These are phyloP conservation scores for Nephelium lappaceum DNA, from an alignment of 345 rosid species.

Conservation along the genomic window DNA sequence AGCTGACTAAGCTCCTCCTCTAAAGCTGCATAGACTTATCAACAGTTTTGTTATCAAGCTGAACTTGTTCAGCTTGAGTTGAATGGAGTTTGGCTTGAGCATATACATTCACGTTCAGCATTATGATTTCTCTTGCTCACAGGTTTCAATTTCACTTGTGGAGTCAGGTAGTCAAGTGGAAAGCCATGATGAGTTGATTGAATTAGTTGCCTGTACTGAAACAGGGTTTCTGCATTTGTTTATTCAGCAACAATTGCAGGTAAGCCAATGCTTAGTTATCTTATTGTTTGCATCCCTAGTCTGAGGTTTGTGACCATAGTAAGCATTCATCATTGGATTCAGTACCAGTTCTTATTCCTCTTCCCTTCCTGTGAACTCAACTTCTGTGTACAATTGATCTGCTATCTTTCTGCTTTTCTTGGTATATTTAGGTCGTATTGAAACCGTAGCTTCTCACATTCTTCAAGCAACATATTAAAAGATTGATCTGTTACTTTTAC, in stretches of 20 bases:
- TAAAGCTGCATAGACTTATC: too few relatives aligned
- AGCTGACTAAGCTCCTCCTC: too few relatives aligned
- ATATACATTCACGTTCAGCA: too few relatives aligned
- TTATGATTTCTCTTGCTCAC: slow-evolving; percentile 9
- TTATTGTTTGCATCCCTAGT: slow-evolving; percentile 2
- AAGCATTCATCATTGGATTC: neutral
- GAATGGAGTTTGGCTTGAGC: too few relatives aligned
- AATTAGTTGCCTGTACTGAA: slow-evolving; percentile 75
- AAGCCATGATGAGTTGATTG: slow-evolving; percentile 75
- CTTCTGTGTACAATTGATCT: neutral
- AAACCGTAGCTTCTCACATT: neutral
- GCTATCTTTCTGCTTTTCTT: neutral
- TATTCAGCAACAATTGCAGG: slow-evolving; percentile 92
- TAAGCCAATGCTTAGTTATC: slow-evolving; percentile 29
- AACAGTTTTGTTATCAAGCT: too few relatives aligned
- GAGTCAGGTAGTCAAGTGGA: slow-evolving; percentile 70
- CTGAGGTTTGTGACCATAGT: too few relatives aligned
- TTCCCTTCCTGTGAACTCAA: neutral
- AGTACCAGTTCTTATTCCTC: neutral
- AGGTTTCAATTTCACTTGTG: slow-evolving; percentile 83
- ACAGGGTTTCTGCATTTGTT: slow-evolving; percentile 74
- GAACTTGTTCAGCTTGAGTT: too few relatives aligned
- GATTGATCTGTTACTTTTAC: too few relatives aligned
- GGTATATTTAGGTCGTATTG: neutral
- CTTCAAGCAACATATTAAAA: neutral